Evolutionary conservation across 345 rosid species (phyloP), one percentile per base, ranked within the genome.

Genomic region (Sonneratia caseolaris): DNA sequence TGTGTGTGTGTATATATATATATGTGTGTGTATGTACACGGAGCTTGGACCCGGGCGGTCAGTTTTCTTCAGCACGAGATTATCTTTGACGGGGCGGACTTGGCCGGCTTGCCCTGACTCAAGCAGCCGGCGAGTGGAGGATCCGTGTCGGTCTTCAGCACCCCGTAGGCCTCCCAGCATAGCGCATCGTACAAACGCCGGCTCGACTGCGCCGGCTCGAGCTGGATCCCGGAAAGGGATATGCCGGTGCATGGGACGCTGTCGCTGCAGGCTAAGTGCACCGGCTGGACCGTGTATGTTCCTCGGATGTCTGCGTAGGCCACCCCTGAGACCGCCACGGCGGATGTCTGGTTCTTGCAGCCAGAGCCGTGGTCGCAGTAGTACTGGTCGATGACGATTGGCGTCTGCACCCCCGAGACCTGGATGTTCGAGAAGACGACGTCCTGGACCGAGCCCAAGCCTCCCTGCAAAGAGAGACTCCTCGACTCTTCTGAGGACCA

Each of bases 381-480:
- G 83, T 78, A 93, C 77, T 93, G 98, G 77, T 93, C 96, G 8
- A 93, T 93, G 76, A 93, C 59, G 12, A 93, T 93, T 5, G 97
- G 96, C 37, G 72, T 82, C 69, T 83, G 74, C 49, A 91, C 98
- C 48, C 82, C 79, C 0, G 82, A 82, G 67, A 89, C 91, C 80
- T 87, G 87, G 71, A 91, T 84, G 81, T 93, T 83, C 68, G 92
- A 89, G 86, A 93, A 93, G 77, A 82, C 82, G 21, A 91, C 76
- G 79, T 87, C 85, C 56, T 80, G 81, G 7, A 82, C 98, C 2
- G 88, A 85, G 24, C 94, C 97, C 43, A 87, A 89, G n/a, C 92
- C 93, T 69, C 98, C 98, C 98, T 90, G 80, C 72, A 72, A 69
- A 66, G 37, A 49, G 15, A 66, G 73, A 16, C 0, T 27, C 14